Evolutionary conservation across 306 rosid species (phyloP).

Genomic region (Biancaea sappan): DNA sequence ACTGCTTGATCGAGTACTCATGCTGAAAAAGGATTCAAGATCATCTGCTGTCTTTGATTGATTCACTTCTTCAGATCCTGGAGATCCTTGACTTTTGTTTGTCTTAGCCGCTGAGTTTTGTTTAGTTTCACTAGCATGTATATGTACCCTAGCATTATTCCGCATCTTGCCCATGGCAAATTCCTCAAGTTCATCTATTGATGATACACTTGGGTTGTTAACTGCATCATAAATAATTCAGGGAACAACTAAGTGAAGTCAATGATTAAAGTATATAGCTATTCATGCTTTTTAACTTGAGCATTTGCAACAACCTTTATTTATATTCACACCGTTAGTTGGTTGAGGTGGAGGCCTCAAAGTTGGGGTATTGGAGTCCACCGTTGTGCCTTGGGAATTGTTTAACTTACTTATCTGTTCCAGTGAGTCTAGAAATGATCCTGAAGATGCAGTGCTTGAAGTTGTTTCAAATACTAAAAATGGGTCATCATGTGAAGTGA

Average conservation of each 20-base stretch:
- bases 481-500: conserved; percentile 58
- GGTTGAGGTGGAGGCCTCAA: conserved; percentile 73
- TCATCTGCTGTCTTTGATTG: conserved; percentile 48
- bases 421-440: conserved; percentile 51
- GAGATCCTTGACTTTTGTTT: conserved; percentile 40
- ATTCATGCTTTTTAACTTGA: conserved; percentile 25
- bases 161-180: conserved; percentile 65
- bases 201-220: conserved; percentile 49
- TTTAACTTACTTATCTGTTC: conserved; percentile 50
- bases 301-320: conserved; percentile 53
- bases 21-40: conserved; percentile 72
- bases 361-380: conserved; percentile 40
- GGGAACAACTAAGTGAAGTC: conserved; percentile 20
- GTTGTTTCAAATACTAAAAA: conserved; percentile 64
- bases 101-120: conserved; percentile 43
- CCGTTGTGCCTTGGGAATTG: conserved; percentile 48
- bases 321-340: conserved; percentile 42
- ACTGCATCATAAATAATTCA: conserved; percentile 45
- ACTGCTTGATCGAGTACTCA: conserved; percentile 69
- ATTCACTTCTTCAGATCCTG: conserved; percentile 35
- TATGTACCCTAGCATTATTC: conserved; percentile 44
- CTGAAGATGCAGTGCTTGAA: conserved; percentile 49
- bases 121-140: conserved; percentile 32
- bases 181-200: conserved; percentile 81
- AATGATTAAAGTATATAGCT: conserved; percentile 6